Percentiles rank a stretch among this genome's conserved stretches.
These are phyloP conservation scores for Tilletia walkeri DNA, from an alignment of 1,284 basidiomycete species.

Conservation along the genomic window DNA sequence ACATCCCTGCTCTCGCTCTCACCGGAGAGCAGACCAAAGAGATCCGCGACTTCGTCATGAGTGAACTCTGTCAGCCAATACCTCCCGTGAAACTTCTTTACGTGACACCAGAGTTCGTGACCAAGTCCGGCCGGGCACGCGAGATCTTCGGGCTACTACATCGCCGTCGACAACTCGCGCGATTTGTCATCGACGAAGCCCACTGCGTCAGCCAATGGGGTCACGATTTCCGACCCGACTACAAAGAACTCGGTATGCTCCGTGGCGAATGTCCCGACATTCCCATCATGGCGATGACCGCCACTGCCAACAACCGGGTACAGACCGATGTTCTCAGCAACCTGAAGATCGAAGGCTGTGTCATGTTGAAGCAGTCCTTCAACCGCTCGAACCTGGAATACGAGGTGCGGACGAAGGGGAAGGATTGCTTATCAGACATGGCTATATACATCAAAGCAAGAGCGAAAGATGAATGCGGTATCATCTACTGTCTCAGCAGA, in stretches of 20 bases:
- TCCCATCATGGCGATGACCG: conserved; percentile 94
- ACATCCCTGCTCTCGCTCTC: conserved; percentile 72
- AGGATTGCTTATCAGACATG: conserved; percentile 66
- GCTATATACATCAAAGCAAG: conserved; percentile 68
- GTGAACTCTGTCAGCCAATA: conserved; percentile 57
- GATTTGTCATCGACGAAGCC: conserved; percentile 94
- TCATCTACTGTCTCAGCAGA: conserved; percentile 79
- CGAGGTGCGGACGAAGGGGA: conserved; percentile 66
- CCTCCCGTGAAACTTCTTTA: conserved; percentile 67
- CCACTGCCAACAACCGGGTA: conserved; percentile 79
- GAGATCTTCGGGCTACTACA: conserved; percentile 66
- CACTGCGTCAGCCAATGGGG: conserved; percentile 86
- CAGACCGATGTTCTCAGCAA: conserved; percentile 74
- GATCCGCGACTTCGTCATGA: conserved; percentile 57
- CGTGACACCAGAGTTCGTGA: conserved; percentile 81
- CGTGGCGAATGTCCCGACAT: conserved; percentile 72
- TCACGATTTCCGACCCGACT: conserved; percentile 69
- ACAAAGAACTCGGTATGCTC: conserved; percentile 65
- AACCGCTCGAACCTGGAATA: conserved; percentile 85
- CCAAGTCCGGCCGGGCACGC: conserved; percentile 57
- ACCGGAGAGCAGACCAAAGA: conserved; percentile 63
- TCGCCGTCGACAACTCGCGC: conserved; percentile 65
- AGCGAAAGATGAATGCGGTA: conserved; percentile 69
- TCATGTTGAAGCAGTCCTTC: conserved; percentile 75
- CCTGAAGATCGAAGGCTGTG: conserved; percentile 64